Conservation (phyloP, 208 protist species). For the Naegleria lovaniensis region DNA sequence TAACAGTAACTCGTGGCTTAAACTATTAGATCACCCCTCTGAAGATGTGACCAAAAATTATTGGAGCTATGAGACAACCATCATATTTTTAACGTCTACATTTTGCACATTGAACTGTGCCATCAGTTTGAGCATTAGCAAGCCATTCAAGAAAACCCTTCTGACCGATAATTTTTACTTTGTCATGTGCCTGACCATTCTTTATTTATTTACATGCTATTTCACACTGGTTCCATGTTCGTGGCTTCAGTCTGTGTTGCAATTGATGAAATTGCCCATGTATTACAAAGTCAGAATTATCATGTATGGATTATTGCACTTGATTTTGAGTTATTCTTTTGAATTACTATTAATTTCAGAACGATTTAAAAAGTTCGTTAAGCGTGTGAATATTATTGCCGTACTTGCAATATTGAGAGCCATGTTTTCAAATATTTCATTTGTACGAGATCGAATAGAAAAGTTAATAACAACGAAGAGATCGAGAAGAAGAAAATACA, state of each 20-base stretch:
- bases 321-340: background rate
- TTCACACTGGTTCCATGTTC: background rate
- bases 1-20: background rate
- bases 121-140: background rate
- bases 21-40: background rate
- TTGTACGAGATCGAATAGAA: no score
- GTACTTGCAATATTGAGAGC: background rate
- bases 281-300: background rate
- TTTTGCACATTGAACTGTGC: background rate
- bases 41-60: background rate
- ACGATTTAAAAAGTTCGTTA: background rate
- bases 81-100: background rate
- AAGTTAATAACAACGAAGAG: no score
- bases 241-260: background rate
- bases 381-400: background rate
- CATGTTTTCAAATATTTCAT: no score
- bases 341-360: background rate
- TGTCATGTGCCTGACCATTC: background rate
- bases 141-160: background rate
- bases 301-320: background rate
- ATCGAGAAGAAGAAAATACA: no score
- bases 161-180: background rate
- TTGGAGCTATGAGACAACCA: background rate
- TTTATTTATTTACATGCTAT: background rate
- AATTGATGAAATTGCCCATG: background rate